These are phyloP conservation scores for Candida koratica DNA, from an alignment of 805 yeast genomes.

Conservation along the genomic window DNA sequence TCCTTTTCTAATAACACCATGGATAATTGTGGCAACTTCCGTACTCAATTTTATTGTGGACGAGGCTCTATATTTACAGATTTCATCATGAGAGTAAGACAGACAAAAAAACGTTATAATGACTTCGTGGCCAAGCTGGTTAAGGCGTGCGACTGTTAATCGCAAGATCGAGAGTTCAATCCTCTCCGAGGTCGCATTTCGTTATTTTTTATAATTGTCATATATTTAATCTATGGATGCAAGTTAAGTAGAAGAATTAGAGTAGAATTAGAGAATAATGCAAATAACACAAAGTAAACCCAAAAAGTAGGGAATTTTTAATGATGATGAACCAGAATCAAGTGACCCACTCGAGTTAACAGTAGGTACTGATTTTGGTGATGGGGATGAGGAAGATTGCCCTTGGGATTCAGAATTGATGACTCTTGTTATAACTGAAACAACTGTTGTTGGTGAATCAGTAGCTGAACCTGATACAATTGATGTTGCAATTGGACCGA, in stretches of 20 bases:
- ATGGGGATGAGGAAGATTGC: background rate
- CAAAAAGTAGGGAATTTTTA: constrained; percentile 5
- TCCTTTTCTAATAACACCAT: constrained; percentile 1
- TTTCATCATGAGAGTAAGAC: too few species aligned
- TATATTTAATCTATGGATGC: background rate
- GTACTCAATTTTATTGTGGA: background rate
- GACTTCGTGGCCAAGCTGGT: constrained; percentile 48
- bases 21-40: too few species aligned
- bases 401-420: background rate
- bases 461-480: too few species aligned
- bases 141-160: constrained; percentile 49
- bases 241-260: background rate
- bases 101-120: background rate
- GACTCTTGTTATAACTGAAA: background rate
- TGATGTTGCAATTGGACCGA: background rate
- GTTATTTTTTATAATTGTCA: constrained; percentile 32
- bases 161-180: constrained; percentile 50
- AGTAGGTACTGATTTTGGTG: constrained; percentile 1
- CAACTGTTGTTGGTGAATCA: background rate
- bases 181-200: constrained; percentile 16
- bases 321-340: constrained; percentile 7
- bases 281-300: constrained; percentile 3
- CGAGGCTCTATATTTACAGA: too few species aligned
- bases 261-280: background rate
- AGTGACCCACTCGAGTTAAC: constrained; percentile 8